Evolutionary conservation across 1,284 basidiomycete species (phyloP).

Genomic region (Anthracocystis panici-leucophaei): DNA sequence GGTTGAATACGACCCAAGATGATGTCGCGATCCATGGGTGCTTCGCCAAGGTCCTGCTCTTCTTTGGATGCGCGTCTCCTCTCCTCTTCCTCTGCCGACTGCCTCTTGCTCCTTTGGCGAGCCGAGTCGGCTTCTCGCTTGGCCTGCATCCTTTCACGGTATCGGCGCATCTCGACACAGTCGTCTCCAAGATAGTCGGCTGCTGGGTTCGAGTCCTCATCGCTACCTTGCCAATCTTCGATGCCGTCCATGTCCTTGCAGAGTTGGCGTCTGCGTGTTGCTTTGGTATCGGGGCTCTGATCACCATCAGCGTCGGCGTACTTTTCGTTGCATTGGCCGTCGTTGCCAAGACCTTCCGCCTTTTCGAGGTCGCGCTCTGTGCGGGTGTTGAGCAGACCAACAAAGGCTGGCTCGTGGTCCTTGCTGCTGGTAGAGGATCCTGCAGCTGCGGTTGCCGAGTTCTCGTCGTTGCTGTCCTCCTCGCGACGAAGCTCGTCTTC

Average conservation of each 20-base stretch:
- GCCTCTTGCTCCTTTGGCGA: slow-evolving; percentile 17
- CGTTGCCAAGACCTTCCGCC: slow-evolving; percentile 26
- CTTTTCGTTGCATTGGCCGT: slow-evolving; percentile 35
- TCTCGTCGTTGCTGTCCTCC: slow-evolving; percentile 31
- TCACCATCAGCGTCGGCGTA: slow-evolving; percentile 7
- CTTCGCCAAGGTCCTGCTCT: slow-evolving; percentile 55
- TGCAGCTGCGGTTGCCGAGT: slow-evolving; percentile 28
- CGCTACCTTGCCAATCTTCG: slow-evolving; percentile 56
- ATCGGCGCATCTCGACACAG: slow-evolving; percentile 59
- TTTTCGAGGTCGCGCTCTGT: slow-evolving; percentile 59
- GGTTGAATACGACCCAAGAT: slow-evolving; percentile 34
- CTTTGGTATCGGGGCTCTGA: slow-evolving; percentile 15
- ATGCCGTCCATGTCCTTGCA: slow-evolving; percentile 51
- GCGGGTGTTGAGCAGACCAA: slow-evolving; percentile 51
- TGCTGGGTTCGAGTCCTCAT: slow-evolving; percentile 55
- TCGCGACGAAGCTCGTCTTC: slow-evolving; percentile 56
- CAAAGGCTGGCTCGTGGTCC: slow-evolving; percentile 22
- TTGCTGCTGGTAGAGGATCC: slow-evolving; percentile 28
- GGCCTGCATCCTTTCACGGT: slow-evolving; percentile 38
- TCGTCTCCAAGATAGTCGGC: slow-evolving; percentile 67
- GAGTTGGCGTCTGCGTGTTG: slow-evolving; percentile 7
- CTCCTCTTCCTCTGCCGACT: slow-evolving; percentile 23
- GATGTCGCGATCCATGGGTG: slow-evolving; percentile 55
- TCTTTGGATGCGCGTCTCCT: slow-evolving; percentile 25
- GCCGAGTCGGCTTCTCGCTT: slow-evolving; percentile 27